A percentile compares a stretch with the other conserved stretches of the same genome.
phyloP scores from a whole-genome alignment of 345 rosid species.

The Heritiera littoralis region DNA sequence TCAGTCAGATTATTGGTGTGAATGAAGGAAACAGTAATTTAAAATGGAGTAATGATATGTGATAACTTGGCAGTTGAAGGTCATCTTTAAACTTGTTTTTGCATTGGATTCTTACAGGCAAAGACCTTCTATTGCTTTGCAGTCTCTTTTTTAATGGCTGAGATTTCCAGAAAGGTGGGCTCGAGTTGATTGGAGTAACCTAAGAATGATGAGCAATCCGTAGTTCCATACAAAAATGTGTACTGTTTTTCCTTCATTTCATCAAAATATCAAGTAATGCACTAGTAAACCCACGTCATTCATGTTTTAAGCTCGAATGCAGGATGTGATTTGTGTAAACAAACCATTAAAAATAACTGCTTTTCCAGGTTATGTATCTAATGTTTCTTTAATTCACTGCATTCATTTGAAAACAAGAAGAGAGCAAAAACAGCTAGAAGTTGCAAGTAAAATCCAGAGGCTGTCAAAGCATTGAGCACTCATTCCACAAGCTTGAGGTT shows the following conservation, averaged over 20 bases:
- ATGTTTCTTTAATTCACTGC: background rate
- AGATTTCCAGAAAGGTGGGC: constrained; percentile 31
- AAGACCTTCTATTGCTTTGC: constrained; percentile 11
- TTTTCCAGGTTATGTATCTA: constrained; percentile 10
- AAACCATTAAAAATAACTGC: constrained; percentile 20
- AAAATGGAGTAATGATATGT: constrained; percentile 3
- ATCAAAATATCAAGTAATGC: background rate
- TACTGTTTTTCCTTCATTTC: background rate
- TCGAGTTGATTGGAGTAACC: constrained; percentile 2
- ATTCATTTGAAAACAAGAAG: constrained; percentile 12
- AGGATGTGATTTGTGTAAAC: background rate
- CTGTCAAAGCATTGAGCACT: constrained; percentile 16
- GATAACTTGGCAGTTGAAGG: constrained; percentile 30
- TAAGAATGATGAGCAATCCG: constrained; percentile 15
- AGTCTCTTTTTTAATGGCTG: constrained; percentile 12
- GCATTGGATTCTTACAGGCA: constrained; percentile 41
- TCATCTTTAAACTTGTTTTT: constrained; percentile 31
- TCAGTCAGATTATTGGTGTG: constrained; percentile 22
- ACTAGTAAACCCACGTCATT: constrained; percentile 25
- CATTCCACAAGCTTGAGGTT: background rate
- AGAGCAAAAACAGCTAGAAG: constrained; percentile 20
- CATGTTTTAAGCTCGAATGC: background rate
- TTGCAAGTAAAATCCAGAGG: constrained; percentile 19
- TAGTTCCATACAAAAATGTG: background rate
- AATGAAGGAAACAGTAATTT: constrained; percentile 23